phyloP scores from a whole-genome alignment of 2,329 filamentous ascomycete genomes.

The Albifimbria verrucaria region DNA sequence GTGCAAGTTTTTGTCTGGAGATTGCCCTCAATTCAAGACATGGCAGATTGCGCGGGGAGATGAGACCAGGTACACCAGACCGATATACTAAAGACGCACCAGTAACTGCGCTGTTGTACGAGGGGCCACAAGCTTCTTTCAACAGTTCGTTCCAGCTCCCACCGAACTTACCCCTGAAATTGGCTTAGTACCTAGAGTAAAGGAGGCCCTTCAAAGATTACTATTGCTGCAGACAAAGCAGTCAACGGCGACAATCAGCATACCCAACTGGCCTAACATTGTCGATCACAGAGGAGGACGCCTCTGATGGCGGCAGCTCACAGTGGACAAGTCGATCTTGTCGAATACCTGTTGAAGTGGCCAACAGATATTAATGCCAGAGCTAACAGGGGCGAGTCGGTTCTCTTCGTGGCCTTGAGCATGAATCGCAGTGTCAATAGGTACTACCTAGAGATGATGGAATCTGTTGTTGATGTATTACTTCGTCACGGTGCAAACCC shows the following conservation, averaged over 20 bases:
- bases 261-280: constrained; percentile 1
- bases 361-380: constrained; percentile 10
- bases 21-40: constrained; percentile 11
- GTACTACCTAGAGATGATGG: neutral
- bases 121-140: constrained; percentile 5
- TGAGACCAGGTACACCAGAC: too few relatives aligned
- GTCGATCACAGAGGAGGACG: constrained; percentile 3
- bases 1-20: constrained; percentile 7
- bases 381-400: constrained; percentile 5
- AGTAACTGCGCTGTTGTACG: constrained; percentile 6
- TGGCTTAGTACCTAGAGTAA: neutral
- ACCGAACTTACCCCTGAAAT: neutral
- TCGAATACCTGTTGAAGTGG: constrained; percentile 11
- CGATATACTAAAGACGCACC: neutral
- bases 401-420: constrained; percentile 3
- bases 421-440: too few relatives aligned
- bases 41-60: too few relatives aligned
- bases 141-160: constrained; percentile 3
- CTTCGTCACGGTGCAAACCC: constrained; percentile 6
- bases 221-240: neutral
- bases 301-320: constrained; percentile 13
- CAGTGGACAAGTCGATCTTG: constrained; percentile 8
- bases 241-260: neutral
- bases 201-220: too few relatives aligned
- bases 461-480: neutral